Conservation (phyloP, 176 grass and related monocot genomes). For the Zea mays region DNA sequence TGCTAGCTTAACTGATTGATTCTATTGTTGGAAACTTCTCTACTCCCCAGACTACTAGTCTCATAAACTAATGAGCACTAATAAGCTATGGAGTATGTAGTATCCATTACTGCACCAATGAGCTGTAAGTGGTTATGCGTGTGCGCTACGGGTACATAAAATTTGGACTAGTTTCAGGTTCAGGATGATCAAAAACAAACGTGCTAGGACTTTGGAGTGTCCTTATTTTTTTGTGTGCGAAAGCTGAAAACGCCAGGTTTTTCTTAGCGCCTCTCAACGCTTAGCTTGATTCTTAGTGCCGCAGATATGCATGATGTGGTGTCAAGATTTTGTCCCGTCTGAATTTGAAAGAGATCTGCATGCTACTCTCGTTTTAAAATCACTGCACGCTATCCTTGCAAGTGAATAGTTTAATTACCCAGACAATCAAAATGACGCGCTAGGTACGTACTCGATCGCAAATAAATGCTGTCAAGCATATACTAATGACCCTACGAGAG, state of each 20-base stretch:
- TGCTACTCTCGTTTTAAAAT: too few species aligned
- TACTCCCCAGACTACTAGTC: background rate
- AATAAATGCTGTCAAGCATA: background rate
- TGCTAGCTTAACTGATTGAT: conserved; percentile 27
- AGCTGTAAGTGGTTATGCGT: conserved; percentile 13
- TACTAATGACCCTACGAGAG: background rate
- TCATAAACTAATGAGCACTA: conserved; percentile 29
- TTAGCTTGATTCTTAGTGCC: background rate
- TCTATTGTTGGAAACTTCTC: conserved; percentile 32
- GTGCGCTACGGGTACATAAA: background rate
- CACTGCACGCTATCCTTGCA: background rate
- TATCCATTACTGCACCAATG: conserved; percentile 35
- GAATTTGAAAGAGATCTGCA: too few species aligned
- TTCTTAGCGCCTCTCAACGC: background rate
- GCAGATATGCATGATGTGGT: background rate
- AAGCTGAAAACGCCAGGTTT: too few species aligned
- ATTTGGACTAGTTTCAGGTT: background rate
- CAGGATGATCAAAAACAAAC: background rate
- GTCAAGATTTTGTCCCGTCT: background rate
- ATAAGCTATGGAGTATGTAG: background rate
- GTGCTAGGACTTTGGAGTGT: background rate
- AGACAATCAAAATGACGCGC: background rate
- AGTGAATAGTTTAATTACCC: too few species aligned
- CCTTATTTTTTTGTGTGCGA: background rate
- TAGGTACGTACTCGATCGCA: background rate